These are phyloP conservation scores for Gracilaria domingensis DNA, from an alignment of 23 red algal species.

Conservation along the genomic window DNA sequence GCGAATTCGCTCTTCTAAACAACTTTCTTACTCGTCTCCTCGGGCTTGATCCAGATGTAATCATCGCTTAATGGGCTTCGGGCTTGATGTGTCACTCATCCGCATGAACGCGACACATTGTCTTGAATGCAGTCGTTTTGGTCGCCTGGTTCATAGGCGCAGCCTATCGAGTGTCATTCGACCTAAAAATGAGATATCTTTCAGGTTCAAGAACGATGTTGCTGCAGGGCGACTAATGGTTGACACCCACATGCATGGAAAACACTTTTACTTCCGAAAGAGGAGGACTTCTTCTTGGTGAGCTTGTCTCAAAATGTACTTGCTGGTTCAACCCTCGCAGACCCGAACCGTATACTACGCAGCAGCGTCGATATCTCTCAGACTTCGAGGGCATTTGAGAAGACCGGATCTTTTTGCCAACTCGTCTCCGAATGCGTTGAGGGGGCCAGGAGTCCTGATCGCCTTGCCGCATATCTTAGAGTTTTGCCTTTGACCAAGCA, in stretches of 20 bases:
- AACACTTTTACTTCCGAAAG: slow-evolving; percentile 76
- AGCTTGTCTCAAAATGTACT: slow-evolving; percentile 56
- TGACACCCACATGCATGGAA: slow-evolving; percentile 80
- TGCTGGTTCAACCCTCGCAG: not conserved
- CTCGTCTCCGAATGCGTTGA: slow-evolving; percentile 46
- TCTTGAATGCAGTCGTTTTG: slow-evolving; percentile 86
- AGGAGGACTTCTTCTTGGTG: slow-evolving; percentile 84
- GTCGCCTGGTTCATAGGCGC: slow-evolving; percentile 81
- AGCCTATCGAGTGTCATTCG: slow-evolving; percentile 62
- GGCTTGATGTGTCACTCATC: slow-evolving; percentile 78
- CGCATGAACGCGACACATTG: slow-evolving; percentile 76
- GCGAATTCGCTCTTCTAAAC: slow-evolving; percentile 89
- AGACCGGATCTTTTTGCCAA: slow-evolving; percentile 38
- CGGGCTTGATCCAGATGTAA: slow-evolving; percentile 87
- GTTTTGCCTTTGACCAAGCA: slow-evolving; percentile 83
- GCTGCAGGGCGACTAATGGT: slow-evolving; percentile 84
- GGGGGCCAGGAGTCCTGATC: slow-evolving; percentile 73
- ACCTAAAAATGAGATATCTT: slow-evolving; percentile 44
- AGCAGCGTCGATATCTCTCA: slow-evolving; percentile 45
- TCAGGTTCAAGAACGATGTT: slow-evolving; percentile 74
- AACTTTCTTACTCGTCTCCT: slow-evolving; percentile 71
- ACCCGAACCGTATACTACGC: slow-evolving; percentile 5
- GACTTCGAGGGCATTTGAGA: slow-evolving; percentile 57
- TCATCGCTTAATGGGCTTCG: slow-evolving; percentile 77
- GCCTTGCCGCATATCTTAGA: slow-evolving; percentile 70